Base-by-base conservation (phyloP, 352 stramenopile genomes). In the Phytophthora agathidicida region DNA sequence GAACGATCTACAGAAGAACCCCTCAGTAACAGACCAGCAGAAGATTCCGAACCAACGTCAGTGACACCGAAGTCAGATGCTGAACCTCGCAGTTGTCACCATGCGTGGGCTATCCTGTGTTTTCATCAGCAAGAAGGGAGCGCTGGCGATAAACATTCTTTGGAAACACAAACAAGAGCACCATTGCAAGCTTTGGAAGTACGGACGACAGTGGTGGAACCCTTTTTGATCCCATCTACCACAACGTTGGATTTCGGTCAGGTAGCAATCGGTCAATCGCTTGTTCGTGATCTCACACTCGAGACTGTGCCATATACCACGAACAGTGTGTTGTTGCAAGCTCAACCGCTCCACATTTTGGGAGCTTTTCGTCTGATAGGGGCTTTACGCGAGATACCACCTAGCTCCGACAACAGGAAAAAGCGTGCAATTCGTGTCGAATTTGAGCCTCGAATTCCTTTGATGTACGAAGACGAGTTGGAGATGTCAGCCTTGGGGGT, bases 311-410 rank as follows among this genome's bases (percentile, higher is more conserved):
- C 44, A 3, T 22, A 4, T 16, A 24, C 45, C 0, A 37, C 36
- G 1, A 75, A 77, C 14, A 59, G 35, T 28, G 44, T 93, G 0
- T 24, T 57, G 9, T 26, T 97, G 5, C 56, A 58, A 7, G 71
- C 73, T 58, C 60, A 78, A 16, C 71, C 86, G 0, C 73, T 97
- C 5, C 94, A 97, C 22, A 74, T 80, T 2, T 61, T 95, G 5
- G 91, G 91, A 0, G 84, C 87, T 7, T 98, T 97, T 43, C 79
- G 75, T 7, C 31, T 96, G 20, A 74, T 96, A 32, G 93, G 93
- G 27, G 28, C 83, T 3, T 65, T 91, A 27, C 74, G 85, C 2
- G 28, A 59, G 7, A 56, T 96, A 17, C n/a, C 41, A 5, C 27
- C 35, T 0, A 22, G 9, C 16, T 30, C 48, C 13, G 33, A 31